A percentile compares a stretch with the other conserved stretches of the same genome.
phyloP scores from a whole-genome alignment of 352 stramenopile species.

The Pythium dissimile region DNA sequence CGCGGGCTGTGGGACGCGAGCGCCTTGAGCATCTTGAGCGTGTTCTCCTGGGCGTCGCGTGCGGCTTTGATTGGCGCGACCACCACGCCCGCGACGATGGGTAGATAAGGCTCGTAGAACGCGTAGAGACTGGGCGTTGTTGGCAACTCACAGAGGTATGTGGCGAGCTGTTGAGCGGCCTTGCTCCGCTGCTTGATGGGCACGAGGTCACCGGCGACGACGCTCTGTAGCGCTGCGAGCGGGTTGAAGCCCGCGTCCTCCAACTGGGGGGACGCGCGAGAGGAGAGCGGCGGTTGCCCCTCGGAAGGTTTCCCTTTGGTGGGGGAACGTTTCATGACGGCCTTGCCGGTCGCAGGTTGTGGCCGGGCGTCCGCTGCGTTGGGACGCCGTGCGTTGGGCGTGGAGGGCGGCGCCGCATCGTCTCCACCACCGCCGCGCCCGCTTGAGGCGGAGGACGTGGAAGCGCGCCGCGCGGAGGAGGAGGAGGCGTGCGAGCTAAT shows the following conservation, averaged over 20 bases:
- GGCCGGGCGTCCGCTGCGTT: background rate
- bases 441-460: conserved; percentile 3
- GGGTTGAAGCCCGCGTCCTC: conserved; percentile 20
- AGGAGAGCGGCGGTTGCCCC: background rate
- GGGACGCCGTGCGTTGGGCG: no score
- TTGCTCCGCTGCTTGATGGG: conserved; percentile 32
- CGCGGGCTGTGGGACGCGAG: conserved; percentile 24
- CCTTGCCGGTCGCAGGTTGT: background rate
- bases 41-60: conserved; percentile 24
- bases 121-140: conserved; percentile 24
- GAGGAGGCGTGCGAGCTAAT: conserved; percentile 5
- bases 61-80: conserved; percentile 24
- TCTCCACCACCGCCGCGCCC: background rate
- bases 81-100: conserved; percentile 17
- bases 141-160: conserved; percentile 22
- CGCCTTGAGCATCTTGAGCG: conserved; percentile 23
- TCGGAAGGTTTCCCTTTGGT: background rate
- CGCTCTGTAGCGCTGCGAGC: conserved; percentile 20
- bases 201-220: conserved; percentile 26
- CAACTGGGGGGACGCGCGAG: no score
- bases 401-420: background rate
- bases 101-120: conserved; percentile 28
- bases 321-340: background rate
- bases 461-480: conserved; percentile 3
- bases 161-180: conserved; percentile 27